These are phyloP conservation scores for Westerdykella aurantiaca DNA, from an alignment of 2,329 filamentous ascomycete species.

Conservation along the genomic window DNA sequence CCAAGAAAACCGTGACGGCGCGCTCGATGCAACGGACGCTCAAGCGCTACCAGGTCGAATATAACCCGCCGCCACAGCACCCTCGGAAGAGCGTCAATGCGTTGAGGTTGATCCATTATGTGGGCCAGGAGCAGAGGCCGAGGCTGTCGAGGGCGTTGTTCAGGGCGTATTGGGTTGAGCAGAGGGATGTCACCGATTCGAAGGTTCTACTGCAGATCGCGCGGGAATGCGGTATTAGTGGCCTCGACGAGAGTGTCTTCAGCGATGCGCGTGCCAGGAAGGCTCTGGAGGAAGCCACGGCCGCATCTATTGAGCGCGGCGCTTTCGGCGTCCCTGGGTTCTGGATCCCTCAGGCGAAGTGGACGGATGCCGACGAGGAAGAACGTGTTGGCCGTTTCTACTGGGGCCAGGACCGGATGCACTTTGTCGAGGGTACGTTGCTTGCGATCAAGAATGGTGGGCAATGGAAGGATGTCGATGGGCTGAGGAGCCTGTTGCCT, in stretches of 20 bases:
- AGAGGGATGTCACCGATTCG: conserved; percentile 21
- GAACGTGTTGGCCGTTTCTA: conserved; percentile 20
- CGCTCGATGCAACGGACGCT: conserved; percentile 28
- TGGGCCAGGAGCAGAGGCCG: conserved; percentile 14
- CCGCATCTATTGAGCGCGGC: conserved; percentile 26
- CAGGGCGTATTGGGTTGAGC: conserved; percentile 30
- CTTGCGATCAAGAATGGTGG: conserved; percentile 7
- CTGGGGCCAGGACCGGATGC: conserved; percentile 36
- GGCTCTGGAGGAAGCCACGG: conserved; percentile 21
- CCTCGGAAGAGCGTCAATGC: conserved; percentile 32
- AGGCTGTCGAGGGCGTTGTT: conserved; percentile 23
- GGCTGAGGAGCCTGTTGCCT: conserved; percentile 20
- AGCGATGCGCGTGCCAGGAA: conserved; percentile 15
- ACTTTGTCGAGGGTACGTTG: conserved; percentile 31
- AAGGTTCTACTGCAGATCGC: conserved; percentile 20
- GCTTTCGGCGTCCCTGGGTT: conserved; percentile 34
- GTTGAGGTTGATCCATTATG: conserved; percentile 21
- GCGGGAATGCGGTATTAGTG: conserved; percentile 17
- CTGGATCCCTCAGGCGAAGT: conserved; percentile 23
- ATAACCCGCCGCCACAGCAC: conserved; percentile 28
- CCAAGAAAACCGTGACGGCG: conserved; percentile 27
- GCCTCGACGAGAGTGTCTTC: conserved; percentile 13
- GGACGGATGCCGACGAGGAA: conserved; percentile 13
- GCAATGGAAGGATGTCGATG: conserved; percentile 9
- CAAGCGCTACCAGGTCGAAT: conserved; percentile 22